Percentiles rank a stretch among this genome's conserved stretches.
Evolutionary conservation across 805 yeast genomes (phyloP).

Genomic region (Candida argentea): DNA sequence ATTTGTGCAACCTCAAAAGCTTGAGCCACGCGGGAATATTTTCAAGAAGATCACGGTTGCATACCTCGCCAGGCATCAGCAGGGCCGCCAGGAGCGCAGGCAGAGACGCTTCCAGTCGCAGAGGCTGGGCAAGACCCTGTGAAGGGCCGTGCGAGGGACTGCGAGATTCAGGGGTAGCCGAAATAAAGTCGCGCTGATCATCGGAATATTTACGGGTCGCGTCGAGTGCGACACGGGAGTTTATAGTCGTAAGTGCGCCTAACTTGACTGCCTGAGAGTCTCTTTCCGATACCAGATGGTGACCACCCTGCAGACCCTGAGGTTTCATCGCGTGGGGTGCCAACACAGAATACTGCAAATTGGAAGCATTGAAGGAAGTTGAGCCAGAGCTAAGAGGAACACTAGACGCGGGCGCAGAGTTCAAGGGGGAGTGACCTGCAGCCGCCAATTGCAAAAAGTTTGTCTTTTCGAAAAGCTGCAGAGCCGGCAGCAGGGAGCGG

Average conservation of each 20-base stretch:
- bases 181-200: conserved; percentile 24
- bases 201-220: conserved; percentile 22
- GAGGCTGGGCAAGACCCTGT: not conserved
- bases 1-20: conserved; percentile 82
- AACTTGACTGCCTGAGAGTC: conserved; percentile 37
- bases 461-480: conserved; percentile 34
- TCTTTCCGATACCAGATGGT: conserved; percentile 3
- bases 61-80: conserved; percentile 34
- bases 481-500: conserved; percentile 29
- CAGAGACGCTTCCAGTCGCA: not conserved
- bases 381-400: no score
- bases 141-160: conserved; percentile 7
- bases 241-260: conserved; percentile 59
- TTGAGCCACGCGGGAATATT: conserved; percentile 93
- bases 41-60: conserved; percentile 39
- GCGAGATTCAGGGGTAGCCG: conserved; percentile 22
- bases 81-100: conserved; percentile 4
- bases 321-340: not conserved
- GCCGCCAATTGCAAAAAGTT: conserved; percentile 29
- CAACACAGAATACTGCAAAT: conserved; percentile 2
- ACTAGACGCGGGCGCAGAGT: not conserved
- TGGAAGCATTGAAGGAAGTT: conserved; percentile 3
- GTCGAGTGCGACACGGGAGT: conserved; percentile 41
- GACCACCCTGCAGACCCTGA: conserved; percentile 2
- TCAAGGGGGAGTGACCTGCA: conserved; percentile 7